A percentile compares a stretch with the other conserved stretches of the same genome.
Conservation (phyloP, 2,329 filamentous ascomycete species). For the Exophiala sp. region DNA sequence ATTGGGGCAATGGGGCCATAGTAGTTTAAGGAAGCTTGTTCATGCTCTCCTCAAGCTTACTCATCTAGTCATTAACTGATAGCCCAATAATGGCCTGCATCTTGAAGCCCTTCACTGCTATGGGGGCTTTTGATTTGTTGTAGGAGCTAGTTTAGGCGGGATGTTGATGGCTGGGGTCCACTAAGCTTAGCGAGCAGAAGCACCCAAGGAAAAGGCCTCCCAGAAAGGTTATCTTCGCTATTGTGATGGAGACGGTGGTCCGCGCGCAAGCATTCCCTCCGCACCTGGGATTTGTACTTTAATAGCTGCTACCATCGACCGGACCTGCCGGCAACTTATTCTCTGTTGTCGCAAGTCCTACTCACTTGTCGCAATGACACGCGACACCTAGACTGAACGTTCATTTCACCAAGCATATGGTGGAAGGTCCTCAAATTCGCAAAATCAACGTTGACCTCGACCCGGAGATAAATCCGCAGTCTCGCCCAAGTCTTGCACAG, state of each 20-base stretch:
- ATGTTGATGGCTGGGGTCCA: not conserved
- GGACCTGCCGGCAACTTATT: not conserved
- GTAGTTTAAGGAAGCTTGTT: not conserved
- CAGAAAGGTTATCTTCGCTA: not conserved
- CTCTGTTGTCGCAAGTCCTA: not conserved
- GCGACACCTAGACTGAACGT: not conserved
- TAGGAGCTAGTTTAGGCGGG: not conserved
- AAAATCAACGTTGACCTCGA: too few relatives aligned
- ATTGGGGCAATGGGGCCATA: not conserved
- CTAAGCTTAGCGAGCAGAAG: not conserved
- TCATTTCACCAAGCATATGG: not conserved
- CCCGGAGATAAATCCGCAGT: too few relatives aligned
- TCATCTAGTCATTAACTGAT: not conserved
- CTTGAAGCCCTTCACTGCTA: too few relatives aligned
- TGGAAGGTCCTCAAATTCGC: too few relatives aligned
- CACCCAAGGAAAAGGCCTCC: not conserved
- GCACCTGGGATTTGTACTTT: not conserved
- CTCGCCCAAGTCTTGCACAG: not conserved
- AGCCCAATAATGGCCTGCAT: not conserved
- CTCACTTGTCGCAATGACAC: not conserved
- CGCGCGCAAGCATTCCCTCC: not conserved
- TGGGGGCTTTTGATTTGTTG: not conserved
- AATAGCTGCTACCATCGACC: not conserved
- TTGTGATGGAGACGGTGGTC: not conserved
- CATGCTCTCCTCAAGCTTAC: conserved; percentile 1